A percentile compares a stretch with the other conserved stretches of the same genome.
phyloP scores from a whole-genome alignment of 2,329 filamentous ascomycete genomes.

The Rhynchosporium graminicola region DNA sequence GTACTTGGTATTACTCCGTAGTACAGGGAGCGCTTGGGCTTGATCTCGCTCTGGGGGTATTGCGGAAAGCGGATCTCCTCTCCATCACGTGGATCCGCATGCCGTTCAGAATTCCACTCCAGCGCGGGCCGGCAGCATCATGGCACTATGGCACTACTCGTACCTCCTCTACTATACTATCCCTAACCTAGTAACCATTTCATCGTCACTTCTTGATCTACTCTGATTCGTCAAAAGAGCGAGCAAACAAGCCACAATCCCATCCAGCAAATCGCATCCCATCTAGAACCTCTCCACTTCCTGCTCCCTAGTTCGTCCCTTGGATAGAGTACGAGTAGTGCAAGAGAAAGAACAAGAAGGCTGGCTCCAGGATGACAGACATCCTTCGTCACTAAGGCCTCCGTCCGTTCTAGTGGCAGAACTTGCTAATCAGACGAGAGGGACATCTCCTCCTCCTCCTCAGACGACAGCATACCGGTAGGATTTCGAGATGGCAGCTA shows the following conservation, averaged over 20 bases:
- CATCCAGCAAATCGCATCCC: background rate
- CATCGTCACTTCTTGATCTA: background rate
- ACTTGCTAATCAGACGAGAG: conserved; percentile 10
- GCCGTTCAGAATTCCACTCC: conserved; percentile 7
- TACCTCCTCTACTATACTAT: too few species aligned
- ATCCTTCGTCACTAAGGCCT: conserved; percentile 4
- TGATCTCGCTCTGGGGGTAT: too few species aligned
- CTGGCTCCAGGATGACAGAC: background rate
- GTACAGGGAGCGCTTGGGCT: background rate
- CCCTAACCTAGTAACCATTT: background rate
- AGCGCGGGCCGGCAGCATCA: background rate
- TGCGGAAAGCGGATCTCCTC: background rate
- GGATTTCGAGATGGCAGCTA: background rate
- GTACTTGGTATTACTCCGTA: too few species aligned
- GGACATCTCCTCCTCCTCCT: background rate
- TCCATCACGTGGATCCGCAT: conserved; percentile 6
- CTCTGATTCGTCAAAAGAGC: conserved; percentile 9
- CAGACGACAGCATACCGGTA: background rate
- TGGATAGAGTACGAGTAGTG: background rate
- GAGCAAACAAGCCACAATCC: background rate
- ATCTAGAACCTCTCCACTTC: too few species aligned
- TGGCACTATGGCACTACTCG: background rate
- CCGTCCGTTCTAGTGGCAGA: background rate
- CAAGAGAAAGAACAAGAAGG: background rate
- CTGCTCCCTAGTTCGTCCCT: background rate